These are phyloP conservation scores for Phoenix dactylifera DNA, from an alignment of 176 grass and related monocot genomes.

Conservation along the genomic window DNA sequence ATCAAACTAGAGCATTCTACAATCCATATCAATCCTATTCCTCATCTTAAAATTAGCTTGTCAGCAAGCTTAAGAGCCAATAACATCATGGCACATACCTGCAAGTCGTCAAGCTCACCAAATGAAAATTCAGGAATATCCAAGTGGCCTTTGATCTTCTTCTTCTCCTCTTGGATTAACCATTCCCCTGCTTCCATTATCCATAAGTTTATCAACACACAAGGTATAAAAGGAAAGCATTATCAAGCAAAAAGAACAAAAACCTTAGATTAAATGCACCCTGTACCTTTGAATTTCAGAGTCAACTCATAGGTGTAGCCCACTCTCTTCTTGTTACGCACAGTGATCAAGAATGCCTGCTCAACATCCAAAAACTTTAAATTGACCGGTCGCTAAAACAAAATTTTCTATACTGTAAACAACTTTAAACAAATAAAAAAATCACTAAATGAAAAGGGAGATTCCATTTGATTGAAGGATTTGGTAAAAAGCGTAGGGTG, in stretches of 20 bases:
- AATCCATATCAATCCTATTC: too few relatives aligned
- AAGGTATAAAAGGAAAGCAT: neutral
- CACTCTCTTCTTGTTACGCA: constrained; percentile 93
- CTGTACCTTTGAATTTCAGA: constrained; percentile 71
- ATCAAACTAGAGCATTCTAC: too few relatives aligned
- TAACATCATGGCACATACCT: constrained; percentile 32
- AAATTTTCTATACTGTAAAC: too few relatives aligned
- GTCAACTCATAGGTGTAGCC: constrained; percentile 87
- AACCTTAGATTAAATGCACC: neutral
- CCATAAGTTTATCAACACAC: neutral
- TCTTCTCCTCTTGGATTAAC: constrained; percentile 61
- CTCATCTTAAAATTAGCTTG: too few relatives aligned
- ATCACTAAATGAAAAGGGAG: too few relatives aligned
- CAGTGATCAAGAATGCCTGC: constrained; percentile 76
- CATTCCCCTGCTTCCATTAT: constrained; percentile 56
- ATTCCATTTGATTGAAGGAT: too few relatives aligned
- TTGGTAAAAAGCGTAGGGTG: too few relatives aligned
- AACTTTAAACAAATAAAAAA: too few relatives aligned
- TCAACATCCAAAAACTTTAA: neutral
- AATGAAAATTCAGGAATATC: constrained; percentile 93
- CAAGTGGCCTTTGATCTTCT: constrained; percentile 66
- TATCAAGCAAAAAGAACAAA: neutral
- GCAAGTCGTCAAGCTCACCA: constrained; percentile 80
- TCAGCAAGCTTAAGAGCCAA: too few relatives aligned
- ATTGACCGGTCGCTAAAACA: too few relatives aligned